phyloP scores from a whole-genome alignment of 192 early-diverging fungal genomes.

The Allomyces arbusculus region DNA sequence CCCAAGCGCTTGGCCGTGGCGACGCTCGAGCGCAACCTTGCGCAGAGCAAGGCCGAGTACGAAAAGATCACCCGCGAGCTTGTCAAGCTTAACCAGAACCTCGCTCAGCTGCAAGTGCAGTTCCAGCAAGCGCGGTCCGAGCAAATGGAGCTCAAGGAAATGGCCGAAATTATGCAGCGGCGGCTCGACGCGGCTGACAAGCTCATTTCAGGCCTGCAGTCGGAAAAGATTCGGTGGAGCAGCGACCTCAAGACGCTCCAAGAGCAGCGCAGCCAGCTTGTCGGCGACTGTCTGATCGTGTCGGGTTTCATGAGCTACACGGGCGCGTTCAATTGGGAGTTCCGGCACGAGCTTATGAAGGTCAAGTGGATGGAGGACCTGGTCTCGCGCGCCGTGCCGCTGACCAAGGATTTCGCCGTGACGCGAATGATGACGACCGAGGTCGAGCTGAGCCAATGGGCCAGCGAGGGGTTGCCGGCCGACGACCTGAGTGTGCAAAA shows the following conservation, averaged over 20 bases:
- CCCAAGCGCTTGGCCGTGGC: slow-evolving; percentile 83
- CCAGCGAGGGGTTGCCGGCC: slow-evolving; percentile 53
- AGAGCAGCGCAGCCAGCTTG: slow-evolving; percentile 88
- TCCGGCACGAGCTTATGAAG: slow-evolving; percentile 56
- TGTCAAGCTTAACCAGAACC: slow-evolving; percentile 62
- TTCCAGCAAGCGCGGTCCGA: slow-evolving; percentile 89
- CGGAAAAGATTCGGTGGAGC: slow-evolving; percentile 91
- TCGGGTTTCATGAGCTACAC: slow-evolving; percentile 87
- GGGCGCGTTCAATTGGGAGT: slow-evolving; percentile 96
- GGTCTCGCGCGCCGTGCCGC: slow-evolving; percentile 40
- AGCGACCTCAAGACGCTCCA: slow-evolving; percentile 72
- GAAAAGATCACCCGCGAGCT: slow-evolving; percentile 59
- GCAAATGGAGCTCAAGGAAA: slow-evolving; percentile 65
- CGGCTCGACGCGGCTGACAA: slow-evolving; percentile 80
- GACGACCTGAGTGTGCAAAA: slow-evolving; percentile 94
- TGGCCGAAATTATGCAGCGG: slow-evolving; percentile 77
- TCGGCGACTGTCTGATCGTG: slow-evolving; percentile 87
- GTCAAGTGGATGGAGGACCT: slow-evolving; percentile 61
- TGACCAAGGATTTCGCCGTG: slow-evolving; percentile 59
- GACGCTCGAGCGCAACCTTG: slow-evolving; percentile 56
- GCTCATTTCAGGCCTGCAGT: slow-evolving; percentile 68
- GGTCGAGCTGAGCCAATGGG: slow-evolving; percentile 82
- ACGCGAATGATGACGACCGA: slow-evolving; percentile 76
- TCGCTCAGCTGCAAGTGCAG: slow-evolving; percentile 80
- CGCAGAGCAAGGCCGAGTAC: slow-evolving; percentile 48